Conservation (phyloP, 768 basidiomycete species). For the Trametes villosa region DNA sequence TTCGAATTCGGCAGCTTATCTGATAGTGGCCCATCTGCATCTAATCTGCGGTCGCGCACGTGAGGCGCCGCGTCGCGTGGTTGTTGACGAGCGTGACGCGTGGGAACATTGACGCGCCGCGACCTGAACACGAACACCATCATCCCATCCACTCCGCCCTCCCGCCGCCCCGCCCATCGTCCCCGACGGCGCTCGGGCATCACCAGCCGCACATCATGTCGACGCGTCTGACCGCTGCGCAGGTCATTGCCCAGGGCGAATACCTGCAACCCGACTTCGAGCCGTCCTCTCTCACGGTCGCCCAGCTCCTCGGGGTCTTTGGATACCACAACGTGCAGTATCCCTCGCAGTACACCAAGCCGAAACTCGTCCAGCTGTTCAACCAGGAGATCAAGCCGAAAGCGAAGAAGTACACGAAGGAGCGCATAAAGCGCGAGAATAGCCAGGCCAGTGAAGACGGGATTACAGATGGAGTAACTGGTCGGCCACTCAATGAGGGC, state of each 20-base stretch:
- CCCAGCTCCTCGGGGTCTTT: slow-evolving; percentile 80
- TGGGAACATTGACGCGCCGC: slow-evolving; percentile 28
- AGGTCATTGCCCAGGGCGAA: slow-evolving; percentile 74
- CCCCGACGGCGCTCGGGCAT: slow-evolving; percentile 24
- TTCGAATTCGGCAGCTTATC: not conserved
- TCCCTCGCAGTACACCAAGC: slow-evolving; percentile 76
- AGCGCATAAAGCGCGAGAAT: slow-evolving; percentile 65
- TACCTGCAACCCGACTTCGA: slow-evolving; percentile 84
- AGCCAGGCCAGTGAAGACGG: slow-evolving; percentile 82
- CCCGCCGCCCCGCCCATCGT: slow-evolving; percentile 14
- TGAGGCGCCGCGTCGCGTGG: slow-evolving; percentile 13
- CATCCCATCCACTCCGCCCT: slow-evolving; percentile 11
- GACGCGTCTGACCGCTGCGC: slow-evolving; percentile 67
- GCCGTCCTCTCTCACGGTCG: slow-evolving; percentile 70
- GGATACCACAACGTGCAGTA: slow-evolving; percentile 77
- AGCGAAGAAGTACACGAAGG: slow-evolving; percentile 59
- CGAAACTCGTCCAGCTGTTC: slow-evolving; percentile 77
- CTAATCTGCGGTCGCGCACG: slow-evolving; percentile 2
- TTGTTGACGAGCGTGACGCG: slow-evolving; percentile 24
- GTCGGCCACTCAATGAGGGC: slow-evolving; percentile 59
- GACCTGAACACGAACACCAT: slow-evolving; percentile 30
- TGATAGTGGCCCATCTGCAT: not conserved
- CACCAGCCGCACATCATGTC: slow-evolving; percentile 54
- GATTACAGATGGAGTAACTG: slow-evolving; percentile 82
- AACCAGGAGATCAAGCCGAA: slow-evolving; percentile 74